These are phyloP conservation scores for Dactylis glomerata DNA, from an alignment of 176 grass and related monocot species.

Conservation along the genomic window DNA sequence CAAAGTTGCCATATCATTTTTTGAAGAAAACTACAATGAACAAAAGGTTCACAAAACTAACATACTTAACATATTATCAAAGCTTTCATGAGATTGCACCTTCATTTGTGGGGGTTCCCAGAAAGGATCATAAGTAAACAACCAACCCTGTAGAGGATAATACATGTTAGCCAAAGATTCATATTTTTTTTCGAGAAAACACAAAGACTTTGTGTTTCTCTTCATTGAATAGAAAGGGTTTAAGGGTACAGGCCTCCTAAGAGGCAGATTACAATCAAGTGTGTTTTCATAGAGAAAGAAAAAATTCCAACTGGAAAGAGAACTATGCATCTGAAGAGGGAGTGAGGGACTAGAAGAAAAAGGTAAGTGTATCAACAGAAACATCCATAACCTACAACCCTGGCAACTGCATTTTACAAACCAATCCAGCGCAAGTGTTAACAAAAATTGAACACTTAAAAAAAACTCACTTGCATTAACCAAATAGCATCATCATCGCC, in stretches of 20 bases:
- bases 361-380: not conserved
- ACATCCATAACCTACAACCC: not conserved
- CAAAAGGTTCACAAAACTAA: constrained; percentile 16
- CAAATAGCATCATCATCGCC: constrained; percentile 75
- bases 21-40: constrained; percentile 8
- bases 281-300: not conserved
- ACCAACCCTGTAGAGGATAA: constrained; percentile 60
- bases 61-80: constrained; percentile 5
- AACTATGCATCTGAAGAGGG: not conserved
- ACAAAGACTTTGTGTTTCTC: no score
- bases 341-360: not conserved
- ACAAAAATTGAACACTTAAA: not conserved
- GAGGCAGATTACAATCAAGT: no score
- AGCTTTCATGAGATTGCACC: constrained; percentile 37
- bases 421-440: not conserved
- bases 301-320: constrained; percentile 2
- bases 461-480: constrained; percentile 82
- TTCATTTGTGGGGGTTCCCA: constrained; percentile 94
- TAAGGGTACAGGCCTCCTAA: no score
- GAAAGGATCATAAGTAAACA: constrained; percentile 92
- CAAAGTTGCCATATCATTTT: constrained; percentile 11
- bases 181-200: no score
- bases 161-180: constrained; percentile 16
- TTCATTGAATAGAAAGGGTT: no score
- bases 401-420: constrained; percentile 9